phyloP scores from a whole-genome alignment of 331 rosid genomes.

The Acacia concinna region DNA sequence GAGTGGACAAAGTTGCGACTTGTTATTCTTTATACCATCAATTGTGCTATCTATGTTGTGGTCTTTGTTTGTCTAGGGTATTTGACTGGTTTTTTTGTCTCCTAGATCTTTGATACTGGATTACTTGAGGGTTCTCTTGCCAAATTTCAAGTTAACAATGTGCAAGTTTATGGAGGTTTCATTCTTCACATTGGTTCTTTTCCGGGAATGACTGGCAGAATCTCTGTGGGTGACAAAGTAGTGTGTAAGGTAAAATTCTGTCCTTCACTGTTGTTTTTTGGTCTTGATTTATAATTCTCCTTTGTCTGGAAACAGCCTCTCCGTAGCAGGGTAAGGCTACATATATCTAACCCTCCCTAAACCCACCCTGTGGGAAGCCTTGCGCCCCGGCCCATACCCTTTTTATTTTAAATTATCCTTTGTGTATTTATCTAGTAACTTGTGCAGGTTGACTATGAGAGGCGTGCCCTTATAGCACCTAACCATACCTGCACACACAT shows the following conservation, averaged over 20 bases:
- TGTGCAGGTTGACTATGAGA: constrained; percentile 81
- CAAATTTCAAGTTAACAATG: constrained; percentile 70
- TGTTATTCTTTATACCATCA: too few species aligned
- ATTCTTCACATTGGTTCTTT: constrained; percentile 82
- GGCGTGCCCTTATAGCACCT: constrained; percentile 85
- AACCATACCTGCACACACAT: constrained; percentile 99
- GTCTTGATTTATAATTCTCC: neutral
- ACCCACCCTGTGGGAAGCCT: too few species aligned
- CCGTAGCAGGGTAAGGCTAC: too few species aligned
- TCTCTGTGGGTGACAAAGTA: constrained; percentile 75
- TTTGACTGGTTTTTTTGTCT: constrained; percentile 32
- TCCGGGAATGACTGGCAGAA: constrained; percentile 46
- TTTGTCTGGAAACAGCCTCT: too few species aligned
- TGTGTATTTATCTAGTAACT: constrained; percentile 18
- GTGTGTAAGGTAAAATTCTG: constrained; percentile 63
- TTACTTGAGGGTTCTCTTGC: constrained; percentile 59
- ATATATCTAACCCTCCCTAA: too few species aligned
- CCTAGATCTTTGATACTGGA: constrained; percentile 92
- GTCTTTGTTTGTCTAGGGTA: constrained; percentile 24
- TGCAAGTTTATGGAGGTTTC: constrained; percentile 88
- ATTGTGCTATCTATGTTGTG: constrained; percentile 1
- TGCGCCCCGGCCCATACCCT: too few species aligned
- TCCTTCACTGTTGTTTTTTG: neutral
- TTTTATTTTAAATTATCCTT: neutral
- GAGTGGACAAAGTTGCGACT: neutral